Evolutionary conservation across 805 yeast genomes (phyloP), one percentile per base, ranked within the genome.

Genomic region (Saccharomycopsis synnaedendra): DNA sequence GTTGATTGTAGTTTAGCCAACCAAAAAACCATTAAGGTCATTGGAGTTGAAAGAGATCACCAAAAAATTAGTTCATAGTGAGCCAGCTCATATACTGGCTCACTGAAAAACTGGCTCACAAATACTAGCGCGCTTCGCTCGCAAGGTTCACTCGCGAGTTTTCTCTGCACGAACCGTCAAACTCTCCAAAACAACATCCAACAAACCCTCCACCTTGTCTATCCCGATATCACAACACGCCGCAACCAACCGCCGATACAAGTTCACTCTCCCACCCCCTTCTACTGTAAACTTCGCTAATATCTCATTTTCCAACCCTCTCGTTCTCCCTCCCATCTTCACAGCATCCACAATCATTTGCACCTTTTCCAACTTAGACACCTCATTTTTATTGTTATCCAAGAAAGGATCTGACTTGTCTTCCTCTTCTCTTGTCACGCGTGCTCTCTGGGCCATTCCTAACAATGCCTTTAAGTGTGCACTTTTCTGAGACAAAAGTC

Each of bases 181-280:
- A 40, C 19, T 39, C 31, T 44, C 32, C 34, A 48, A 34, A n/a
- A 51, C 44, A 10, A 41, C 36, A 46, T 51, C 54, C 38, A 51
- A 46, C 46, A 80, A 74, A 42, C 72, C 75, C 58, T 81, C 86
- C 39, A 83, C 83, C 55, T 82, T 85, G 53, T 75, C 75, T 28
- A 79, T 71, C 7, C 76, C 75, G 48, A 84, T 73, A 40, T 79
- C 85, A 43, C 88, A 80, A 53, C 86, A 76, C 45, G 75, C 72
- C 47, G 86, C 74, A 43, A 83, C 80, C 59, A 83, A 69, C 55
- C 79, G 72, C 53, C 86, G 67, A 64, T 82, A 84, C 56, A 80
- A 79, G 57, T 75, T 76, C 64, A 82, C 79, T 55, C 74, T 77
- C 29, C 69, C 65, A 47, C 74, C 77, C 3, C 53, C 46, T 3